phyloP scores from a whole-genome alignment of 2,329 filamentous ascomycete genomes.

The Monilinia aucupariae region DNA sequence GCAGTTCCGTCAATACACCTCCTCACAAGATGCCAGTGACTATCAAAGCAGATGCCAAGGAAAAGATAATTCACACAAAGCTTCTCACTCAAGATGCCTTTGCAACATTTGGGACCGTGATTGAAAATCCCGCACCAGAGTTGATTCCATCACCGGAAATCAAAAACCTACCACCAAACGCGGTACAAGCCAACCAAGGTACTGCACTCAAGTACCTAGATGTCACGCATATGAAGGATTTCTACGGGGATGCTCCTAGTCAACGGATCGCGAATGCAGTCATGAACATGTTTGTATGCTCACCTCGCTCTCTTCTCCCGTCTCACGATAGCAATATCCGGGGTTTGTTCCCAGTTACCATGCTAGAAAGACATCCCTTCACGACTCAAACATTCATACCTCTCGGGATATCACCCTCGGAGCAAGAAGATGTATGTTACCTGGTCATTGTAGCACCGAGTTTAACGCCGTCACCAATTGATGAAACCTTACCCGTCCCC shows the following conservation, averaged over 20 bases:
- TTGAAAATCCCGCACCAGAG: constrained; percentile 63
- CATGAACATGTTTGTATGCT: constrained; percentile 88
- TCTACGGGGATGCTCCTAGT: constrained; percentile 63
- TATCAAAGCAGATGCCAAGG: constrained; percentile 16
- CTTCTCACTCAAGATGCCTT: constrained; percentile 68
- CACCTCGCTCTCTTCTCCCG: constrained; percentile 53
- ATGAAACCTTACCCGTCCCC: constrained; percentile 41
- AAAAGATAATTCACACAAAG: constrained; percentile 47
- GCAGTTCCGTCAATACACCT: background rate
- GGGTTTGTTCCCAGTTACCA: constrained; percentile 56
- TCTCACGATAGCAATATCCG: constrained; percentile 23
- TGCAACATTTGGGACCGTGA: constrained; percentile 74
- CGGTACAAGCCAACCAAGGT: constrained; percentile 73
- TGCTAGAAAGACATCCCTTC: constrained; percentile 88
- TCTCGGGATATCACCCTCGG: constrained; percentile 50
- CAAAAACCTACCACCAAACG: constrained; percentile 38
- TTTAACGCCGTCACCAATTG: constrained; percentile 43
- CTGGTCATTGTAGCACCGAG: constrained; percentile 87
- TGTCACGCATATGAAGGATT: constrained; percentile 67
- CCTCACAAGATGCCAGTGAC: constrained; percentile 22
- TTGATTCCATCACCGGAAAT: constrained; percentile 44
- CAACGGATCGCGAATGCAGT: constrained; percentile 52
- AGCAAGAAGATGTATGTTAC: constrained; percentile 50
- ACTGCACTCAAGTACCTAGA: constrained; percentile 81
- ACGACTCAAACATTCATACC: constrained; percentile 93